phyloP scores from a whole-genome alignment of 768 basidiomycete genomes.

The Calvatia gigantea region DNA sequence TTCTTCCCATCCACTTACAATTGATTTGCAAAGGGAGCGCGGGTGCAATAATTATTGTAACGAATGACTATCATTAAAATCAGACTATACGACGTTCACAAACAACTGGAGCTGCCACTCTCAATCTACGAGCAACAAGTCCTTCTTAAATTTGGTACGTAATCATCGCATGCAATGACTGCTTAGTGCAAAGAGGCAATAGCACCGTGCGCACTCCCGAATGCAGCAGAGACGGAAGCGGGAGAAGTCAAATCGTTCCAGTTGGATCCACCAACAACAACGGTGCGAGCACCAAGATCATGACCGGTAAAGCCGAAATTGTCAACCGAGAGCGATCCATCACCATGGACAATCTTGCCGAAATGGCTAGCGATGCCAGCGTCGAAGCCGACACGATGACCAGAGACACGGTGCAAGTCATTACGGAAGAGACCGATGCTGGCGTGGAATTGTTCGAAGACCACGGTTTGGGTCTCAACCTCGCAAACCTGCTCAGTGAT shows the following conservation, averaged over 20 bases:
- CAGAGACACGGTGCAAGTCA: conserved; percentile 26
- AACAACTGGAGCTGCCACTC: background rate
- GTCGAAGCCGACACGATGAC: conserved; percentile 29
- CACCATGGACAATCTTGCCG: conserved; percentile 22
- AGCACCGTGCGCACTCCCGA: background rate
- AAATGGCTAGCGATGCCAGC: conserved; percentile 25
- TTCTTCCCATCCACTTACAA: too few species aligned
- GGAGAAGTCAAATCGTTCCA: conserved; percentile 28
- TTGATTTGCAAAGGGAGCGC: background rate
- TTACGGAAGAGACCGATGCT: conserved; percentile 24
- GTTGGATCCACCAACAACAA: conserved; percentile 36
- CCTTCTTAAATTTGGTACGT: background rate
- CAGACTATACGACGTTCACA: background rate
- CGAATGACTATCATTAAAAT: background rate
- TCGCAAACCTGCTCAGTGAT: conserved; percentile 29
- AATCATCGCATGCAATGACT: background rate
- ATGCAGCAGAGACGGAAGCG: conserved; percentile 4
- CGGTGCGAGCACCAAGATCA: conserved; percentile 30
- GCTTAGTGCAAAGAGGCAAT: background rate
- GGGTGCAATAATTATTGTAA: background rate
- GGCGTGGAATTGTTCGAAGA: conserved; percentile 30
- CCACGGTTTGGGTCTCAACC: conserved; percentile 31
- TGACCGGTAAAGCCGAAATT: conserved; percentile 28
- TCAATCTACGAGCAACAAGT: background rate
- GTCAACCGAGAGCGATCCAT: conserved; percentile 26